These are phyloP conservation scores for Talaromyces verruculosus DNA, from an alignment of 2,329 filamentous ascomycete species.

Conservation along the genomic window DNA sequence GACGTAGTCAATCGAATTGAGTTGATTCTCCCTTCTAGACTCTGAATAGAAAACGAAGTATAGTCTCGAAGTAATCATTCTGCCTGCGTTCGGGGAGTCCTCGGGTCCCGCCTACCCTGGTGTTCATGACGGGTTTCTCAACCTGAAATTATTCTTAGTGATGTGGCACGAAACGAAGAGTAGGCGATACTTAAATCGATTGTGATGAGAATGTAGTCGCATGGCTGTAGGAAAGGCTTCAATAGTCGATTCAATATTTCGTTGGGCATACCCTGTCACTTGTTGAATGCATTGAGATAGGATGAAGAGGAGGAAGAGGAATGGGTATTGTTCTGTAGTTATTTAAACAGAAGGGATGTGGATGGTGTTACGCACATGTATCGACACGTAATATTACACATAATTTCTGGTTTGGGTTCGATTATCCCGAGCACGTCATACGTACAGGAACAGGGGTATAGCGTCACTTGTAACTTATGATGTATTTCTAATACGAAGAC, in stretches of 20 bases:
- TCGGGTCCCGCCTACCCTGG: neutral
- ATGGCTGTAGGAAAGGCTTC: neutral
- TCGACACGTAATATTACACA: neutral
- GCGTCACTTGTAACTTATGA: neutral
- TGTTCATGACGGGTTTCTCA: neutral
- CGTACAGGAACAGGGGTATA: neutral
- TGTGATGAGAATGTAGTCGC: no score
- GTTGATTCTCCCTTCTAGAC: neutral
- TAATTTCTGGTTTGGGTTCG: neutral
- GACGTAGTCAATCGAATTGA: neutral
- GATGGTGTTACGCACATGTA: neutral
- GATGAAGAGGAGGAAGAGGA: neutral
- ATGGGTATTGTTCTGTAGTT: constrained; percentile 1
- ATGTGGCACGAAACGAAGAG: neutral
- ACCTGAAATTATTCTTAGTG: neutral
- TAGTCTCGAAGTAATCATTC: neutral
- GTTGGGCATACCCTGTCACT: neutral
- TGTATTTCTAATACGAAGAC: neutral
- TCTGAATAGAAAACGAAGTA: neutral
- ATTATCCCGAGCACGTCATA: constrained; percentile 4
- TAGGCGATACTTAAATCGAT: neutral
- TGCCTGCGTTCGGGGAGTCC: neutral
- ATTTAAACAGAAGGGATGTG: neutral
- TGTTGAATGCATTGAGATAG: neutral
- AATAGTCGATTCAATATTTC: neutral